Base-by-base conservation (phyloP, 2,329 filamentous ascomycete species). In the Colletotrichum horii region DNA sequence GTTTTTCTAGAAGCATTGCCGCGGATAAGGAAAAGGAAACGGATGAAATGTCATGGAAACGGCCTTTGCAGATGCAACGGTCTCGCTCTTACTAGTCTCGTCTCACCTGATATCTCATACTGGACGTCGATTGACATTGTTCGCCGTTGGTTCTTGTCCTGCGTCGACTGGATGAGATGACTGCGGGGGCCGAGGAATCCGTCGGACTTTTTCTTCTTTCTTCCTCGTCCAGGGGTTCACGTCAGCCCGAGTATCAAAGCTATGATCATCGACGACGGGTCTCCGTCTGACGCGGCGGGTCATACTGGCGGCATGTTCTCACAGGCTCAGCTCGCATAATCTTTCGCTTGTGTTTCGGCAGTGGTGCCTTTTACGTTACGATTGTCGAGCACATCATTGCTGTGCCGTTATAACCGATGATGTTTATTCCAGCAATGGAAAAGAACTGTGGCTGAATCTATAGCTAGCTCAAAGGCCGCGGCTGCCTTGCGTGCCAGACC, bases 401-500 rank as follows among this genome's bases (percentile, higher is more conserved):
- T 52, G n/a, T 52, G 43, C n/a, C 43, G 43, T 52, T 22, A 8
- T 3, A 52, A 1, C 43, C 43, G 43, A 22, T n/a, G 4, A 22
- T 14, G n/a, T 52, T 11, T 52, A 52, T 52, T 52, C 43, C 3
- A 2, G 43, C 2, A 22, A 52, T 3, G 1, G 4, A 22, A 24
- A 22, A 52, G n/a, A 0, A 14, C 14, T 52, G 30, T 9, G 30
- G 9, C 11, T 32, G 30, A 32, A 3, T 1, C 11, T 8, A 8
- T 0, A 0, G 11, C 43, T n/a, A 14, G 14, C 6, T 14, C 6
- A 8, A 22, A 0, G 19, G 19, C n/a, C 38, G 38, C 9, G 9
- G 9, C 38, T n/a, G 19, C 38, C 38, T n/a, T 19, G 2, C 19
- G 4, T 9, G 38, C n/a, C 19, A 43, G 0, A 43, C 38, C 9